Evolutionary conservation across 2,329 filamentous ascomycete species (phyloP).

Genomic region (Microsporum ferrugineum): DNA sequence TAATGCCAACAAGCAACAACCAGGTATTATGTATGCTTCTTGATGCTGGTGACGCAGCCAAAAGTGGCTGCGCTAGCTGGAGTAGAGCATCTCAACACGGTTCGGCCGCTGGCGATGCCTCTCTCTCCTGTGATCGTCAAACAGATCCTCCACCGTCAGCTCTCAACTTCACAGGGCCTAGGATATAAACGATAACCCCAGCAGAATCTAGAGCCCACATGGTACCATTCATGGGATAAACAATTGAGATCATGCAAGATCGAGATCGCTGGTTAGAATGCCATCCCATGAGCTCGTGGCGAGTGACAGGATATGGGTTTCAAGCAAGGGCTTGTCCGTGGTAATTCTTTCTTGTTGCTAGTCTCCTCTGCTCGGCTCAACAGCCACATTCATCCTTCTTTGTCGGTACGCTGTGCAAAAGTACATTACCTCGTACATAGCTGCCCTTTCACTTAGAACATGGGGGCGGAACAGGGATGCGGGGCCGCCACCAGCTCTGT

Average conservation of each 20-base stretch:
- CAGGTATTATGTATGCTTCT: not conserved
- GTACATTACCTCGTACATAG: not conserved
- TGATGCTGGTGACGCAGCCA: not conserved
- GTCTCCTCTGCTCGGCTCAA: not conserved
- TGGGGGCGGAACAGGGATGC: conserved; percentile 1
- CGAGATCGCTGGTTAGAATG: not conserved
- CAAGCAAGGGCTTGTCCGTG: not conserved
- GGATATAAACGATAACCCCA: not conserved
- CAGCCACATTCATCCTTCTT: not conserved
- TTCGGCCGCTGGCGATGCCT: not conserved
- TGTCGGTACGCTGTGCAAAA: not conserved
- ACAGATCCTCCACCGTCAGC: not conserved
- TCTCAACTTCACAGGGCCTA: not conserved
- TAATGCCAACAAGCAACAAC: not conserved
- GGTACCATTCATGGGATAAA: not conserved
- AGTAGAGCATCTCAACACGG: not conserved
- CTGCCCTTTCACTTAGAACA: not conserved
- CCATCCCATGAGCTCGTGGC: not conserved
- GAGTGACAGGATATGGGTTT: not conserved
- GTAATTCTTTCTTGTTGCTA: not conserved
- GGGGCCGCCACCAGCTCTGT: not conserved
- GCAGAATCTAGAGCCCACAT: not conserved
- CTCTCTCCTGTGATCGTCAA: not conserved
- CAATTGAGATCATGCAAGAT: not conserved
- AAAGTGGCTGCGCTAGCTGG: not conserved